Percentiles rank a stretch among this genome's conserved stretches.
Conservation (phyloP, 1,284 basidiomycete species). For the Hortiboletus rubellus region DNA sequence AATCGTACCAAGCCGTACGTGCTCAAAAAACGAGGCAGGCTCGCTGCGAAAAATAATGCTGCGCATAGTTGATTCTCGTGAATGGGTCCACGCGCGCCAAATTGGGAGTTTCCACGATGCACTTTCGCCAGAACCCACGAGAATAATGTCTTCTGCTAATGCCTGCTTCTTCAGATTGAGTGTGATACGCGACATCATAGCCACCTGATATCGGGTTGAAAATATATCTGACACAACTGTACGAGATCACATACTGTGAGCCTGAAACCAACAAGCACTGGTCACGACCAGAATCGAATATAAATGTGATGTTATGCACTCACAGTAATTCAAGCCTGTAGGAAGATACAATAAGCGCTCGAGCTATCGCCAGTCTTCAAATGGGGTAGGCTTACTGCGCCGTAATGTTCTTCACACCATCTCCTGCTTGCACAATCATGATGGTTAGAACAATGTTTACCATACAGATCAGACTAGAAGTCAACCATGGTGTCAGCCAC, state of each 20-base stretch:
- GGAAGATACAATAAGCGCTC: neutral
- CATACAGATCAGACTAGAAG: constrained; percentile 42
- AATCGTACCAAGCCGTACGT: neutral
- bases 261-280: constrained; percentile 15
- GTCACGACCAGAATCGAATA: neutral
- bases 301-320: constrained; percentile 16
- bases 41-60: neutral
- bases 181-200: constrained; percentile 51
- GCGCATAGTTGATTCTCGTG: neutral
- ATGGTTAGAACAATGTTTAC: constrained; percentile 46
- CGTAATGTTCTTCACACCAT: constrained; percentile 43
- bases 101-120: neutral
- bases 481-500: neutral
- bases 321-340: constrained; percentile 47
- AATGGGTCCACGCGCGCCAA: neutral
- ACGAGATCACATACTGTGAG: constrained; percentile 32
- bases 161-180: constrained; percentile 38
- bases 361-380: neutral
- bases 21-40: neutral
- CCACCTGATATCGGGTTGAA: constrained; percentile 30
- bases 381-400: constrained; percentile 43
- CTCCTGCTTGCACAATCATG: constrained; percentile 43
- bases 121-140: neutral
- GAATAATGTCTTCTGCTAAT: neutral
- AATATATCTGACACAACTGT: neutral